These are phyloP conservation scores for Pilatotrama ljubarskyi DNA, from an alignment of 768 basidiomycete species.

Conservation along the genomic window DNA sequence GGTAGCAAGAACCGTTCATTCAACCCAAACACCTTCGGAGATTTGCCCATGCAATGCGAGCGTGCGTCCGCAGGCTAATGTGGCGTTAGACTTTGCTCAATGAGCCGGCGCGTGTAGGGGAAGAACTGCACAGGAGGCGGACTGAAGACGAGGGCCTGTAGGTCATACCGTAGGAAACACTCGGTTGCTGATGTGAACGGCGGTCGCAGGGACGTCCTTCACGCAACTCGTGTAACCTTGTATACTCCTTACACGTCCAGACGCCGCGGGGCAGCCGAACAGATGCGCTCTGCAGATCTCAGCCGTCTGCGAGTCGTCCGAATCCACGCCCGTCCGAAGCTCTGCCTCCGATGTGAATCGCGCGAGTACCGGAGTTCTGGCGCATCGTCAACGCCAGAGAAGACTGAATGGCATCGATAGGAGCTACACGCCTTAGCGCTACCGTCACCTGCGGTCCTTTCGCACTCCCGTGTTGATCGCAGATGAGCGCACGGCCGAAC, in stretches of 20 bases:
- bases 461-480: slow-evolving; percentile 16
- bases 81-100: slow-evolving; percentile 14
- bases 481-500: slow-evolving; percentile 8
- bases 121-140: not conserved
- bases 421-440: not conserved
- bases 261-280: slow-evolving; percentile 11
- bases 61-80: slow-evolving; percentile 10
- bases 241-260: not conserved
- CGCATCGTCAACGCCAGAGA: slow-evolving; percentile 2
- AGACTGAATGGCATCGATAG: slow-evolving; percentile 3
- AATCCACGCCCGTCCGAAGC: not conserved
- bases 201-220: not conserved
- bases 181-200: not conserved
- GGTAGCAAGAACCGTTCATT: not conserved
- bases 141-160: not conserved
- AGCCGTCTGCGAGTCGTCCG: not conserved
- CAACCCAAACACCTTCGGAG: not conserved
- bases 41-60: slow-evolving; percentile 1
- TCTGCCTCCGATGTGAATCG: slow-evolving; percentile 7
- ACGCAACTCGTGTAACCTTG: not conserved
- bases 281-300: slow-evolving; percentile 12
- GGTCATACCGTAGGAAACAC: not conserved
- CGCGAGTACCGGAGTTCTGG: slow-evolving; percentile 8
- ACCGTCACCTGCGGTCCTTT: slow-evolving; percentile 9
- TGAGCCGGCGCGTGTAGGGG: not conserved